Evolutionary conservation across 371 early-diverging fungal genomes (phyloP).

Genomic region (Dichotomocladium elegans): DNA sequence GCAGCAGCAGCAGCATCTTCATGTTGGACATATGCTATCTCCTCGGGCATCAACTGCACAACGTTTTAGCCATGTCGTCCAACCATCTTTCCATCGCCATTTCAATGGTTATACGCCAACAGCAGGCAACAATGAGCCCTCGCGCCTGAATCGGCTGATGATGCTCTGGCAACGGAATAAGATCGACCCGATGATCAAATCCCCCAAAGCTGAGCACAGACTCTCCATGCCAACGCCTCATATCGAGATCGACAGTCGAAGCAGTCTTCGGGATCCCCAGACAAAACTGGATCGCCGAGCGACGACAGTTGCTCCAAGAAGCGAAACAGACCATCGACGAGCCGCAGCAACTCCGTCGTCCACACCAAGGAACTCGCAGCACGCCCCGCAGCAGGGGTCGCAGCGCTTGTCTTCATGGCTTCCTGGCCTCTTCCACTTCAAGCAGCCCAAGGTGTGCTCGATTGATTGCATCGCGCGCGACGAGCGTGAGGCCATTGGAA

Average conservation of each 20-base stretch:
- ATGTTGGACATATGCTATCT: conserved; percentile 11
- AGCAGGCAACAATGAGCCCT: not conserved
- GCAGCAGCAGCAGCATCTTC: conserved; percentile 8
- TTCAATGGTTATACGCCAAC: not conserved
- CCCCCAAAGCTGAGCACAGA: conserved; percentile 8
- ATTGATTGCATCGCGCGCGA: conserved; percentile 41
- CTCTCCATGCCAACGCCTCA: conserved; percentile 13
- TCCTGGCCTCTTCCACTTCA: conserved; percentile 20
- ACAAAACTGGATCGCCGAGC: not conserved
- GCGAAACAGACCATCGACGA: not conserved
- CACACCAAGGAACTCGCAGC: not conserved
- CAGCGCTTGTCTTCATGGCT: conserved; percentile 19
- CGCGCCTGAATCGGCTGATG: conserved; percentile 12
- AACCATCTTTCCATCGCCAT: not conserved
- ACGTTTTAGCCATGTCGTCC: not conserved
- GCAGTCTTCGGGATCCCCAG: not conserved
- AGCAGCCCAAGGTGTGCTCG: conserved; percentile 30
- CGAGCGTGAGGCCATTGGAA: conserved; percentile 42
- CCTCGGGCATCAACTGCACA: conserved; percentile 10
- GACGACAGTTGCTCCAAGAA: not conserved
- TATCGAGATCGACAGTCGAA: not conserved
- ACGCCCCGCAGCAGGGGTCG: not conserved
- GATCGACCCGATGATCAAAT: conserved; percentile 6
- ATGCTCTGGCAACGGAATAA: conserved; percentile 14
- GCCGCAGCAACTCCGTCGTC: not conserved